A percentile compares a stretch with the other conserved stretches of the same genome.
These are phyloP conservation scores for Solanum sejunctum DNA, from an alignment of 257 asterid genomes.

Conservation along the genomic window DNA sequence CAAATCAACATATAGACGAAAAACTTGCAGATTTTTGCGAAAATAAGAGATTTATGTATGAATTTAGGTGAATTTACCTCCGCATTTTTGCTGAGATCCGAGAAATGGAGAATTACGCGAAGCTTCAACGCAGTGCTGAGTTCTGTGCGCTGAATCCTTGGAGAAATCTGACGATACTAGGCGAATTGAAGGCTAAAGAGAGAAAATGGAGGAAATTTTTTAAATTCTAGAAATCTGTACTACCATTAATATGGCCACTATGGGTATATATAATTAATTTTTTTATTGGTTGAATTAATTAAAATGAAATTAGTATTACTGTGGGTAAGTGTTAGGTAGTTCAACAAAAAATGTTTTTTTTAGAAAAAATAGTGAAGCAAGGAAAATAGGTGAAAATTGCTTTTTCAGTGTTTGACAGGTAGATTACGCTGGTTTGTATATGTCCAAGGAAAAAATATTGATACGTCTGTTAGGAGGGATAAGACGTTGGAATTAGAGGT, in stretches of 20 bases:
- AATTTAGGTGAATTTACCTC: slow-evolving; percentile 15
- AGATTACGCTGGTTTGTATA: too few relatives aligned
- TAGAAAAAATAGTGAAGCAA: not conserved
- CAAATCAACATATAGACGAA: not conserved
- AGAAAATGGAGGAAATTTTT: not conserved
- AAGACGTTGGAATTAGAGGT: too few relatives aligned
- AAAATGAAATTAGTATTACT: not conserved
- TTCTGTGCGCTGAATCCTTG: not conserved
- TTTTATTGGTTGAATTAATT: not conserved
- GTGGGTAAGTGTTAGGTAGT: not conserved
- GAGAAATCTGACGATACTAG: not conserved
- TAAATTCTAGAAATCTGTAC: not conserved
- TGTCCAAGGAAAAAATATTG: too few relatives aligned
- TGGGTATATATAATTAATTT: not conserved
- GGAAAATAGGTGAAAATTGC: too few relatives aligned
- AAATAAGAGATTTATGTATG: not conserved
- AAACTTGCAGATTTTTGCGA: not conserved
- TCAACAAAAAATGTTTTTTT: not conserved
- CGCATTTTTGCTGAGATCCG: slow-evolving; percentile 23
- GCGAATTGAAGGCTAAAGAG: not conserved
- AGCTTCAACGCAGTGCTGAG: not conserved
- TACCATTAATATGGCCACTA: too few relatives aligned
- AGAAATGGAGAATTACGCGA: not conserved
- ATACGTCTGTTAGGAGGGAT: too few relatives aligned
- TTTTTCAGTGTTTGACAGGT: too few relatives aligned